A percentile compares a stretch with the other conserved stretches of the same genome.
phyloP scores from a whole-genome alignment of 2,329 filamentous ascomycete genomes.

The Gyromitra esculenta region DNA sequence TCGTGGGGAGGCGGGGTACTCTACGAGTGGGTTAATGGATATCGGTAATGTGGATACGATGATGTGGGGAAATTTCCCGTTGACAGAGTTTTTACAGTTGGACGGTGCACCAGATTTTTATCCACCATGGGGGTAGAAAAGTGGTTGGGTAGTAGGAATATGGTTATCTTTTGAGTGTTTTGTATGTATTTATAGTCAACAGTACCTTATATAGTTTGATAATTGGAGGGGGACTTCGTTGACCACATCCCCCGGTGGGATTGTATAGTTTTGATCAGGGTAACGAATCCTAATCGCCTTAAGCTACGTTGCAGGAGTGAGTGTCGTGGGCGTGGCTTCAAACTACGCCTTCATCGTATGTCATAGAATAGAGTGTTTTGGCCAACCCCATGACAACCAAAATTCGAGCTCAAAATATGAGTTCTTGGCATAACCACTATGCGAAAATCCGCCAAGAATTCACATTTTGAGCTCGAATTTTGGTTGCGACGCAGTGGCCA shows the following conservation, averaged over 20 bases:
- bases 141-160: no score
- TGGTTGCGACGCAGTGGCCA: no score
- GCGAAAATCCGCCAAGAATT: no score
- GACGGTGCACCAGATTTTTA: slow-evolving; percentile 14
- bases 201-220: background rate
- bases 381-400: no score
- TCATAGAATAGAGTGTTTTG: no score
- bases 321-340: no score
- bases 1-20: background rate
- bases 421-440: no score
- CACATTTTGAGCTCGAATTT: no score
- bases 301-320: no score
- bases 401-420: no score
- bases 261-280: background rate
- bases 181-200: slow-evolving; percentile 1
- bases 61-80: slow-evolving; percentile 33
- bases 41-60: slow-evolving; percentile 24
- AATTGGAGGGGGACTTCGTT: background rate
- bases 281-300: no score
- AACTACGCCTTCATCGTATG: no score
- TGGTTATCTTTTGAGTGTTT: background rate
- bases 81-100: slow-evolving; percentile 39
- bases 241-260: background rate
- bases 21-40: background rate
- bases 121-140: slow-evolving; percentile 28